Evolutionary conservation across 2,329 filamentous ascomycete genomes (phyloP), one percentile per base, ranked within the genome.

Genomic region (Aspergillus fijiensis): DNA sequence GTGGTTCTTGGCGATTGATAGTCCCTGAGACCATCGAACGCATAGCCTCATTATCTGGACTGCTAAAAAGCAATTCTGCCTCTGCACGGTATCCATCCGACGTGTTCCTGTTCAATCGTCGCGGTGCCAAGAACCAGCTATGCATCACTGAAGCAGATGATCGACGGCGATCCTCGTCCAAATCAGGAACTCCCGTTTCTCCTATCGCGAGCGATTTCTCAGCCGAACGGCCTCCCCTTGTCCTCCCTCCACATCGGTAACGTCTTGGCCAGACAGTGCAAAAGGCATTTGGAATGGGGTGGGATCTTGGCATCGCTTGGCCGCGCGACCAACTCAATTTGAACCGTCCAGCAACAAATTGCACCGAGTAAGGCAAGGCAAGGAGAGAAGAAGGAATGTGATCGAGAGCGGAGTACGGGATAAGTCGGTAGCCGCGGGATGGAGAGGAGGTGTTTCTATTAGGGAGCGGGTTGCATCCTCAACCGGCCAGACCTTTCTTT

Each of bases 121-220:
- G 49, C 49, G n/a, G 57, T 59, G 63, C 63, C 62, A 66, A 64
- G 64, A 57, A 23, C 23, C 21, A n/a, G 47, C 51, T 48, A 62
- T 60, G 59, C 59, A 62, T 49, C 42, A 55, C 57, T 39, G 49
- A 49, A 57, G 55, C 55, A 66, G 56, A 64, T 63, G 64, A 66
- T 66, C 64, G 61, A 65, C 64, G 56, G 57, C 58, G 64, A 66
- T 66, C 64, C 57, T 63, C 61, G 55, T 50, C 60, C 59, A 35
- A 51, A 58, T 35, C 19, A 21, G 45, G 25, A 23, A 42, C 47
- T 45, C 49, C 56, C 53, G 45, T 50, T 47, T 51, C 59, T 55
- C 55, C 52, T 55, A 54, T 25, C 52, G 52, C n/a, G 49, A 23
- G 47, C 49, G 19, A 19, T 21, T 39, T 49, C 42, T 10, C 33